These are phyloP conservation scores for Barnettozyma siamensis DNA, from an alignment of 805 yeast species.

Conservation along the genomic window DNA sequence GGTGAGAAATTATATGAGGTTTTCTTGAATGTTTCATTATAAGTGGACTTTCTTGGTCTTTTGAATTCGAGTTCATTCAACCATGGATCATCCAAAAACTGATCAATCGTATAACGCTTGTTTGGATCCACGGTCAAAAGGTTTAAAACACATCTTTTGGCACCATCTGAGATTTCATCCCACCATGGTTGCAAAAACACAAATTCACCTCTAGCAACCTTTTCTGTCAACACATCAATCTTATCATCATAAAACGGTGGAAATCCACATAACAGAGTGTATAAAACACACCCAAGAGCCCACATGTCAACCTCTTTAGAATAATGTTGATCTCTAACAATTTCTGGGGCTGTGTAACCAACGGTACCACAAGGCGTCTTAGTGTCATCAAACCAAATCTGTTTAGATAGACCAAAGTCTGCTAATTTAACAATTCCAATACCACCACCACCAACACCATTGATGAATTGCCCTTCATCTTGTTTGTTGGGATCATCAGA, in stretches of 20 bases:
- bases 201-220: slow-evolving; percentile 67
- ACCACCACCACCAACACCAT: slow-evolving; percentile 55
- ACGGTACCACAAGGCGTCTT: slow-evolving; percentile 76
- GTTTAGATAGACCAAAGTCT: slow-evolving; percentile 66
- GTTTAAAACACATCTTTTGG: slow-evolving; percentile 61
- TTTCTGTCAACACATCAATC: slow-evolving; percentile 61
- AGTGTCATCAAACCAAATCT: slow-evolving; percentile 43
- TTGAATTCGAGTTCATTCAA: slow-evolving; percentile 25
- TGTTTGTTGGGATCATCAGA: slow-evolving; percentile 55
- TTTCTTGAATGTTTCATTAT: slow-evolving; percentile 19
- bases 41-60: slow-evolving; percentile 17
- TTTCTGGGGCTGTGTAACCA: slow-evolving; percentile 73
- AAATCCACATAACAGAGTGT: slow-evolving; percentile 65
- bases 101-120: slow-evolving; percentile 60
- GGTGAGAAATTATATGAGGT: slow-evolving; percentile 44
- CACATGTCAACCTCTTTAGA: slow-evolving; percentile 67
- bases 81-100: slow-evolving; percentile 73
- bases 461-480: slow-evolving; percentile 55
- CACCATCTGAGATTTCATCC: slow-evolving; percentile 73
- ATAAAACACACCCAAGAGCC: slow-evolving; percentile 68
- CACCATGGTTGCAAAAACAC: slow-evolving; percentile 82
- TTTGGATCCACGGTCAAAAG: slow-evolving; percentile 66
- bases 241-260: slow-evolving; percentile 69
- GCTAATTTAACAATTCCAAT: slow-evolving; percentile 62
- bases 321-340: slow-evolving; percentile 52